Evolutionary conservation across 441 rosid genomes (phyloP).

Genomic region (Eutrema salsugineum): DNA sequence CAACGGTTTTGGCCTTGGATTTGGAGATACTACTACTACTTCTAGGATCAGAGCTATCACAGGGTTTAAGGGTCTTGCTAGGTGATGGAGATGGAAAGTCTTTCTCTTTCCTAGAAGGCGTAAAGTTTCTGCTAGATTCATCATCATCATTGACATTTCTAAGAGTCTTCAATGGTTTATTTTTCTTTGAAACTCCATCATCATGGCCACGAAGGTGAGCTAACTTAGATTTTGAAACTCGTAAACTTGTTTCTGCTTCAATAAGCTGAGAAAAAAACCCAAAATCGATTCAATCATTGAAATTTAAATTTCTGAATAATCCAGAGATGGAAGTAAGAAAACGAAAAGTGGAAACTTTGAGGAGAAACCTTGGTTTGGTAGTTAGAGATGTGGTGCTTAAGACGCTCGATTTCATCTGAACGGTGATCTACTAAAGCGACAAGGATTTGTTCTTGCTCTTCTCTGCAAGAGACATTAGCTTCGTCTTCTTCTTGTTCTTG

Average conservation of each 20-base stretch:
- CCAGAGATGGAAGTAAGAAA: background rate
- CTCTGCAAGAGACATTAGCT: constrained; percentile 34
- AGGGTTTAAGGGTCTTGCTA: constrained; percentile 10
- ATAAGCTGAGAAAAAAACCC: constrained; percentile 47
- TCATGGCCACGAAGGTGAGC: constrained; percentile 47
- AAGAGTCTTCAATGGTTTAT: constrained; percentile 36
- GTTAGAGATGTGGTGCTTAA: constrained; percentile 54
- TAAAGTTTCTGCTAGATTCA: constrained; percentile 23
- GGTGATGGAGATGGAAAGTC: constrained; percentile 39
- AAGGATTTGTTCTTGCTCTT: constrained; percentile 68
- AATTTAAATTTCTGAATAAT: background rate
- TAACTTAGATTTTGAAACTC: constrained; percentile 54
- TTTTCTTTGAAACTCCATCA: constrained; percentile 37
- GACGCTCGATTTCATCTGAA: constrained; percentile 63
- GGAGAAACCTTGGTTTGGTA: constrained; percentile 66
- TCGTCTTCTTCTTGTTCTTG: constrained; percentile 17
- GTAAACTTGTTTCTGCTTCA: constrained; percentile 59
- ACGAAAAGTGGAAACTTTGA: background rate
- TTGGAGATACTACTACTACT: constrained; percentile 17
- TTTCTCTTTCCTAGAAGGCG: constrained; percentile 40
- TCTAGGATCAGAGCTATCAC: constrained; percentile 18
- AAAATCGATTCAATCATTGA: background rate
- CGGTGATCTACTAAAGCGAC: constrained; percentile 80
- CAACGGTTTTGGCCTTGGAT: constrained; percentile 19
- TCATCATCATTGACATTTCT: constrained; percentile 29